Conservation (phyloP, 192 early-diverging fungal genomes). For the Entophlyctis luteolus region DNA sequence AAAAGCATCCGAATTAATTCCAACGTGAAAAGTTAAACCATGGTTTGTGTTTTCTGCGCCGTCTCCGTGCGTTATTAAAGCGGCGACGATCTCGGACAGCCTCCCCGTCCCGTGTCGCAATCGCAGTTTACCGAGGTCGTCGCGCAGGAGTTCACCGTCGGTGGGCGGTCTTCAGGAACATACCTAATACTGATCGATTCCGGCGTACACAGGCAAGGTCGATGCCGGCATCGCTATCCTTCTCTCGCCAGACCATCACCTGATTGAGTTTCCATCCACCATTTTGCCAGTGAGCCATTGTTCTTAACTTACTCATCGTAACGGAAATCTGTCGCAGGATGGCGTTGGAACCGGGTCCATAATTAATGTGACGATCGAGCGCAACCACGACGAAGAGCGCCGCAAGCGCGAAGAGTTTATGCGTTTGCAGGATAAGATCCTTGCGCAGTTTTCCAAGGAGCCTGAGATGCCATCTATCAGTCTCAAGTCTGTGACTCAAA, state of each 20-base stretch:
- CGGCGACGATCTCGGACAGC: neutral
- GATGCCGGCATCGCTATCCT: conserved; percentile 84
- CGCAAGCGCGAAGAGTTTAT: conserved; percentile 61
- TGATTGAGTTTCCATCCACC: conserved; percentile 96
- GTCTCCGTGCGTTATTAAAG: neutral
- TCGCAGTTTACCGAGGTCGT: conserved; percentile 25
- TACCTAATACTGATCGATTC: neutral
- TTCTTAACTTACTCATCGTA: neutral
- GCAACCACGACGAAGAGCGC: conserved; percentile 82
- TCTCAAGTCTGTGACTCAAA: conserved; percentile 67
- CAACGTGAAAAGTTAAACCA: neutral
- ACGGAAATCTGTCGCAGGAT: conserved; percentile 34
- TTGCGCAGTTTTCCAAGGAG: conserved; percentile 66
- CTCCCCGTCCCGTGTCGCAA: neutral
- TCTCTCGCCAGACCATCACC: conserved; percentile 94
- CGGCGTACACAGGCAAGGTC: conserved; percentile 46
- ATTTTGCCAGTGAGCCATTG: conserved; percentile 71
- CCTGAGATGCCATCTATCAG: conserved; percentile 78
- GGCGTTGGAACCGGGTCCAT: conserved; percentile 91
- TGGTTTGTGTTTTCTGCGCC: neutral
- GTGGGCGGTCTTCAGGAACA: conserved; percentile 1
- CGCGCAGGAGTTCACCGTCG: conserved; percentile 28
- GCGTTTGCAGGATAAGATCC: conserved; percentile 79
- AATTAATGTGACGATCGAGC: conserved; percentile 91
- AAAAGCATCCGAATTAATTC: neutral